Base-by-base conservation (phyloP, 257 asterid genomes). In the Nicotiana obtusifolia region DNA sequence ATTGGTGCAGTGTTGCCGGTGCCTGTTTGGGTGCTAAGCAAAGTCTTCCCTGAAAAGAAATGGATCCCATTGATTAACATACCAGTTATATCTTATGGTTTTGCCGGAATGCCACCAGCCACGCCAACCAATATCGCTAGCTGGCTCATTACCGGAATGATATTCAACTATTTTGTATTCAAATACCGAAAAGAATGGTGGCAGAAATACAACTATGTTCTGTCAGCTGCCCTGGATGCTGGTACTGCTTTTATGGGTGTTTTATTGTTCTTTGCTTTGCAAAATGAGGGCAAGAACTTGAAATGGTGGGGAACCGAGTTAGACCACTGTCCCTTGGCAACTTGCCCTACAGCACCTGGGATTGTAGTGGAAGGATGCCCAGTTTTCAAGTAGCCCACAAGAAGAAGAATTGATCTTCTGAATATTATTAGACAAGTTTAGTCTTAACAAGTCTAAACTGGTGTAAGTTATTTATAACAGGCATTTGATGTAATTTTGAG, bases 51-150 rank as follows among this genome's bases (percentile, higher is more conserved):
- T 0, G 90, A 93, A 4, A 88, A 94, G 90, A 94, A 94, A 89
- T 94, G 98, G 98, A 94, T 94, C 44, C 89, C 97, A 0, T 69
- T 94, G 84, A 94, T 94, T 73, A 93, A 94, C 89, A 90, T 94
- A 26, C 97, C 98, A 0, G 97, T 94, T 59, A 94, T 94, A 44
- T 86, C 97, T 0, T 94, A 90, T 14, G 98, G 98, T 10, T 94
- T 94, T 11, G 97, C 98, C 0, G 98, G 98, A 82, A 93, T 94
- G 97, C 98, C 98, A 0, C 98, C 98, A 0, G 98, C 97, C n/a
- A 93, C 98, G 1, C 98, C 98, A 5, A 93, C 98, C 13, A 94
- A 94, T 77, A 94, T 94, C 0, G 97, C 97, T 16, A 95, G 98
- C 90, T 95, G 99, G 99, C 88, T 95, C 44, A 8, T 90, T 1